Percentiles rank a stretch among this genome's conserved stretches.
Conservation (phyloP, 169 alveolate genomes). For the Prorocentrum cordatum region DNA sequence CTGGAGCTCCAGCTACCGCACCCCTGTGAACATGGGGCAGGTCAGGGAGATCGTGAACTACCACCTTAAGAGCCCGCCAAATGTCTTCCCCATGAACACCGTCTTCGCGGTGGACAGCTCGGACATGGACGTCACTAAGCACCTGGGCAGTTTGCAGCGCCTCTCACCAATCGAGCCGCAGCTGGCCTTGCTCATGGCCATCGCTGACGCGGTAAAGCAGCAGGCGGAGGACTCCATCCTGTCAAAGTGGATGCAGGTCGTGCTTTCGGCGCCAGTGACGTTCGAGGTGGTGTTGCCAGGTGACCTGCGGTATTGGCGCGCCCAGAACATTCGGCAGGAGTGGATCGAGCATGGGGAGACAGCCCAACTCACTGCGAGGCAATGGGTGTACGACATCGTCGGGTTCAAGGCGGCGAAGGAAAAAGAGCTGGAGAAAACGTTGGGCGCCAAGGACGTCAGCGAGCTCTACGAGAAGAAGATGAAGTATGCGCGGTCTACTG, state of each 20-base stretch:
- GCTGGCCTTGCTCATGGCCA: background rate
- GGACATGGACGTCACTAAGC: background rate
- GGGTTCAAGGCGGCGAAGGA: conserved; percentile 4
- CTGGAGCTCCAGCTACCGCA: no score
- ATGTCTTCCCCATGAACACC: no score
- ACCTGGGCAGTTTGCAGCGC: background rate
- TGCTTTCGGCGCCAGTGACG: background rate
- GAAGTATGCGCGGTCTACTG: background rate
- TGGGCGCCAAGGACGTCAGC: background rate
- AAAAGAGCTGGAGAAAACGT: background rate
- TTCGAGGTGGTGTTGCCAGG: background rate
- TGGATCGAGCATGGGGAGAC: background rate
- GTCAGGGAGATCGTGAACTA: no score
- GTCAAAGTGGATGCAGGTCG: background rate
- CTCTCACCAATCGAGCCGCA: conserved; percentile 11
- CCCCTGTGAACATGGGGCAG: no score
- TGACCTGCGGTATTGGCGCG: background rate
- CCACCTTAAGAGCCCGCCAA: no score
- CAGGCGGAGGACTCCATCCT: background rate
- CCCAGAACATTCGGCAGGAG: background rate
- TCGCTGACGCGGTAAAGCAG: background rate
- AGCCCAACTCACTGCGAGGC: background rate
- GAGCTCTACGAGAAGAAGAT: background rate
- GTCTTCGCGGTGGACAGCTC: no score
- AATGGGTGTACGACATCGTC: background rate